Percentiles rank a stretch among this genome's conserved stretches.
Conservation (phyloP, 495 filamentous ascomycete species). For the Penicillium chermesinum region DNA sequence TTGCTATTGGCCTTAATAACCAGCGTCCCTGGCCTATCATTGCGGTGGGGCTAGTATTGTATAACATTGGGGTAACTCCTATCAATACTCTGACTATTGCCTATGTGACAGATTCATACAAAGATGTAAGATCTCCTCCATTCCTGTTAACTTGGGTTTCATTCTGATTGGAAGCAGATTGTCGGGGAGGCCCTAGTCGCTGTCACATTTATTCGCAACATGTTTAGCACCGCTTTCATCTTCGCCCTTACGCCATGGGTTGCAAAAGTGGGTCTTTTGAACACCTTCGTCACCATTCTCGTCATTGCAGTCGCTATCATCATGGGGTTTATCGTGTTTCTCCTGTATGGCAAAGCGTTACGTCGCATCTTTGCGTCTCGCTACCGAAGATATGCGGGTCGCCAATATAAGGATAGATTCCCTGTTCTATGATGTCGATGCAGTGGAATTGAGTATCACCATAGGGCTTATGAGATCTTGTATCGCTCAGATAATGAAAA, state of each 20-base stretch:
- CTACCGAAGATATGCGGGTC: background rate
- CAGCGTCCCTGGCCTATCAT: slow-evolving; percentile 26
- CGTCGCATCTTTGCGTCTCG: background rate
- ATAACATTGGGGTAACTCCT: slow-evolving; percentile 21
- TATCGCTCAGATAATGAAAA: too few species aligned
- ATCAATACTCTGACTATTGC: slow-evolving; percentile 26
- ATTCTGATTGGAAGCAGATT: slow-evolving; percentile 17
- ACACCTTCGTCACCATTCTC: background rate
- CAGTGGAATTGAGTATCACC: too few species aligned
- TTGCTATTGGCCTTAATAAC: slow-evolving; percentile 28
- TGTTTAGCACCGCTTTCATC: slow-evolving; percentile 26
- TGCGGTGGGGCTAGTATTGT: slow-evolving; percentile 24
- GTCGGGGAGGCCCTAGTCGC: slow-evolving; percentile 31
- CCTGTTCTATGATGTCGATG: too few species aligned
- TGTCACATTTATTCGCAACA: slow-evolving; percentile 28
- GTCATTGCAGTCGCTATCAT: background rate
- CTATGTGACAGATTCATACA: slow-evolving; percentile 33
- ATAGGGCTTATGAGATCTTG: too few species aligned
- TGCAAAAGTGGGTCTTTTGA: background rate
- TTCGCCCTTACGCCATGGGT: slow-evolving; percentile 33
- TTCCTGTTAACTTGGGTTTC: background rate
- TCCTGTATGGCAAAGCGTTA: background rate
- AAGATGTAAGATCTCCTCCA: slow-evolving; percentile 22
- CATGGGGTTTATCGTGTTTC: background rate
- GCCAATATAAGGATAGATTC: background rate